Evolutionary conservation across 1,284 basidiomycete species (phyloP).

Genomic region (Ceratobasidium sp.): DNA sequence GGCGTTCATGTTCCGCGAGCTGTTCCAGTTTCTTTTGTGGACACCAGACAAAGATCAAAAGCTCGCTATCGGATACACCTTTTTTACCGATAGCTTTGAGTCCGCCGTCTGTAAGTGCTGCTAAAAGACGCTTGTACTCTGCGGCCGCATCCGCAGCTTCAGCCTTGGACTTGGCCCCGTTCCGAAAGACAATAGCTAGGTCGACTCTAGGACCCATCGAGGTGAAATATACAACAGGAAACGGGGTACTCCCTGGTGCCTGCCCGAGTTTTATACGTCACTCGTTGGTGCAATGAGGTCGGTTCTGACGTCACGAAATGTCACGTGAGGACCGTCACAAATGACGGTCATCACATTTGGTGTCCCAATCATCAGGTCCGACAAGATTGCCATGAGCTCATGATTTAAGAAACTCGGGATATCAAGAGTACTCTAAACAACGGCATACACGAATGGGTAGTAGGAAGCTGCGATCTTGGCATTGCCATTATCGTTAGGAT

Average conservation of each 20-base stretch:
- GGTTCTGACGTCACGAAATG: slow-evolving; percentile 14
- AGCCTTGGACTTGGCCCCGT: slow-evolving; percentile 60
- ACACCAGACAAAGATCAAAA: slow-evolving; percentile 81
- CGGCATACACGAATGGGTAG: slow-evolving; percentile 12
- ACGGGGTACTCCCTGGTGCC: not conserved
- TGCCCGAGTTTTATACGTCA: slow-evolving; percentile 4
- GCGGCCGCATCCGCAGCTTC: slow-evolving; percentile 66
- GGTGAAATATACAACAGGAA: not conserved
- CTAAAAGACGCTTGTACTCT: slow-evolving; percentile 70
- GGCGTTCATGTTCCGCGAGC: slow-evolving; percentile 72
- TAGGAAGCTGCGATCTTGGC: slow-evolving; percentile 16
- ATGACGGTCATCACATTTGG: too few species aligned
- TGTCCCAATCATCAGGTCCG: too few species aligned
- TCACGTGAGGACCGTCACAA: not conserved
- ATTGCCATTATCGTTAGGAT: slow-evolving; percentile 29
- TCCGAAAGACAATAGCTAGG: slow-evolving; percentile 71
- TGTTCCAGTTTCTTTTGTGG: slow-evolving; percentile 65
- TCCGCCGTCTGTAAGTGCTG: slow-evolving; percentile 64
- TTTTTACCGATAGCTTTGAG: slow-evolving; percentile 72
- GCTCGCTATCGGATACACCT: slow-evolving; percentile 74
- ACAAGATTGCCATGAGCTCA: too few species aligned
- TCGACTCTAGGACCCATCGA: slow-evolving; percentile 62
- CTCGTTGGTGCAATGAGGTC: slow-evolving; percentile 7
- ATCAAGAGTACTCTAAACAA: not conserved
- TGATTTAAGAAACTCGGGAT: not conserved